Evolutionary conservation across 371 early-diverging fungal genomes (phyloP).

Genomic region (Mucor racemosus): DNA sequence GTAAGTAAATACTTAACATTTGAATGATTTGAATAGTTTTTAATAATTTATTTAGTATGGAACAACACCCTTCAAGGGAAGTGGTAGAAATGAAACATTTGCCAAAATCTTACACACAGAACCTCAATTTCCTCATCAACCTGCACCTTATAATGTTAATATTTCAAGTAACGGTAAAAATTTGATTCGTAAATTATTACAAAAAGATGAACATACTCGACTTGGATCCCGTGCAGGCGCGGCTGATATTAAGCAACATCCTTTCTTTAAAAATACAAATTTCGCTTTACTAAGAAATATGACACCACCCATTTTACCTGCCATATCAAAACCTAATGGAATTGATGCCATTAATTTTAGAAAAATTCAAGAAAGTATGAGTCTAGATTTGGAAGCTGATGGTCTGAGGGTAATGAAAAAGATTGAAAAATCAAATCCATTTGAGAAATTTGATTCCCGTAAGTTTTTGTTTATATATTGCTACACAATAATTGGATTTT

Average conservation of each 20-base stretch:
- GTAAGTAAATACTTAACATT: conserved; percentile 37
- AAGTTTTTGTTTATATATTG: no score
- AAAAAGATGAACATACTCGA: conserved; percentile 86
- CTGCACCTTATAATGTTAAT: conserved; percentile 37
- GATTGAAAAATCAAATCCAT: conserved; percentile 53
- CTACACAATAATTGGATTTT: conserved; percentile 2
- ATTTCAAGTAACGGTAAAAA: conserved; percentile 66
- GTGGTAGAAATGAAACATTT: conserved; percentile 85
- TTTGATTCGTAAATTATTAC: conserved; percentile 81
- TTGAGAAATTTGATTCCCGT: conserved; percentile 74
- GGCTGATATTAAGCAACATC: conserved; percentile 91
- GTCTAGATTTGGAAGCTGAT: conserved; percentile 66
- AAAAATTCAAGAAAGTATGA: conserved; percentile 66
- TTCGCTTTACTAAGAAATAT: conserved; percentile 91
- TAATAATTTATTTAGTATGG: conserved; percentile 62
- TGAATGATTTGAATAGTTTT: no score
- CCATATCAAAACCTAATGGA: conserved; percentile 55
- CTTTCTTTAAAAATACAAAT: conserved; percentile 90
- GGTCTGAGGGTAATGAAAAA: conserved; percentile 28
- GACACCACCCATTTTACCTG: conserved; percentile 91
- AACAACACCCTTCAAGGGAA: conserved; percentile 94
- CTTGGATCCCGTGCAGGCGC: conserved; percentile 92
- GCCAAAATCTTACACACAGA: conserved; percentile 80
- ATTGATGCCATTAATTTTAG: conserved; percentile 75
- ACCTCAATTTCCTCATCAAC: conserved; percentile 71